Percentiles rank a stretch among this genome's conserved stretches.
phyloP scores from a whole-genome alignment of 768 basidiomycete species.

The Boletus rex-veris region DNA sequence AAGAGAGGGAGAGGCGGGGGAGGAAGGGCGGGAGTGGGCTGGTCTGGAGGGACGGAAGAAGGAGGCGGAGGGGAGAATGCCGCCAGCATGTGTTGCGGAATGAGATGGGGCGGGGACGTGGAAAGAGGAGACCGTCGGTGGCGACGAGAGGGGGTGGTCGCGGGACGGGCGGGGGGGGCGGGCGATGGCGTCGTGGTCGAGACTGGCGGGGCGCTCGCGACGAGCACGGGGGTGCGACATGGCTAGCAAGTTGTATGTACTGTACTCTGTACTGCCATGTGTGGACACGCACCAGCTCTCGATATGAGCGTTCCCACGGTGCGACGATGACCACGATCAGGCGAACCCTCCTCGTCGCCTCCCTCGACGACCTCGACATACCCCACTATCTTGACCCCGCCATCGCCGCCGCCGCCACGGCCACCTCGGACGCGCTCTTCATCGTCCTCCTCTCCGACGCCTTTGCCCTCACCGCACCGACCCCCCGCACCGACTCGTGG shows the following conservation, averaged over 20 bases:
- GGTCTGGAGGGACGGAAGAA: constrained; percentile 76
- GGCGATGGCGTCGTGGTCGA: constrained; percentile 16
- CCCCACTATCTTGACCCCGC: constrained; percentile 56
- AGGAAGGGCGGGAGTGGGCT: constrained; percentile 42
- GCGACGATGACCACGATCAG: constrained; percentile 1
- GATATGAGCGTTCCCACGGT: constrained; percentile 13
- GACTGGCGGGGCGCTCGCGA: constrained; percentile 7
- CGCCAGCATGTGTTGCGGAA: constrained; percentile 66
- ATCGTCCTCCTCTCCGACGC: constrained; percentile 63
- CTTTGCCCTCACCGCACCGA: constrained; percentile 39
- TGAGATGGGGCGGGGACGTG: constrained; percentile 42
- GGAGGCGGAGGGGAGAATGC: constrained; percentile 73
- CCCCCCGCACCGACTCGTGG: constrained; percentile 53
- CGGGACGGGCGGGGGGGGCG: constrained; percentile 4
- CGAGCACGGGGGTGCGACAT: not conserved
- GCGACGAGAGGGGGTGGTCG: constrained; percentile 25
- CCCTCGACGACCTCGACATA: constrained; percentile 44
- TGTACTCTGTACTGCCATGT: too few species aligned
- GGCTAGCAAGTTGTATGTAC: too few species aligned
- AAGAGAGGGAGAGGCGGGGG: constrained; percentile 24
- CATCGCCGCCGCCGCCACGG: constrained; percentile 45
- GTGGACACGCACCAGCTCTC: too few species aligned
- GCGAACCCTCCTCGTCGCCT: constrained; percentile 48
- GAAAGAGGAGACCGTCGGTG: constrained; percentile 28
- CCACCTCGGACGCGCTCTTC: constrained; percentile 48